Evolutionary conservation across 2,329 filamentous ascomycete genomes (phyloP).

Genomic region (Nothophoma quercina): DNA sequence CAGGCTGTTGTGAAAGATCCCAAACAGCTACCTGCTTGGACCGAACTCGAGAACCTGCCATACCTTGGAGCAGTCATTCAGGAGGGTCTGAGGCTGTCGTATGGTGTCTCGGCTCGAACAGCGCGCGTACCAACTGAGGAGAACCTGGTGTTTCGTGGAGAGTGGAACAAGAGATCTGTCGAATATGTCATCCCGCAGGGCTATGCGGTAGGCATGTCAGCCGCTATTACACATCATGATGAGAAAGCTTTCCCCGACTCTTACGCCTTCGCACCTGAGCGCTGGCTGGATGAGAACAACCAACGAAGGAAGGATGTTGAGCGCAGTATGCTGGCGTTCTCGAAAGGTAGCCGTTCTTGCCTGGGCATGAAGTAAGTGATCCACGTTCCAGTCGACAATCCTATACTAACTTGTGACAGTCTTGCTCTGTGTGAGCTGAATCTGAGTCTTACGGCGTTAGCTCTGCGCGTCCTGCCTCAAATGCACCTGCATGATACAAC

Average conservation of each 20-base stretch:
- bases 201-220: constrained; percentile 37
- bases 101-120: constrained; percentile 37
- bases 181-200: constrained; percentile 32
- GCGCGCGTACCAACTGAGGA: constrained; percentile 35
- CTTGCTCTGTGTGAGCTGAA: constrained; percentile 35
- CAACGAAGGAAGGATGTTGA: constrained; percentile 35
- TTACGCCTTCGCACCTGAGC: constrained; percentile 36
- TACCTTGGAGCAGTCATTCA: constrained; percentile 44
- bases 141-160: constrained; percentile 32
- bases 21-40: constrained; percentile 25
- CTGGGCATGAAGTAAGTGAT: constrained; percentile 45
- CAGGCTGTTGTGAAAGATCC: constrained; percentile 25
- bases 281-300: constrained; percentile 40
- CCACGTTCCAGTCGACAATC: background rate
- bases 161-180: constrained; percentile 33
- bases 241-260: constrained; percentile 36
- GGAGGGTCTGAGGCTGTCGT: constrained; percentile 41
- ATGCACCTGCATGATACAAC: constrained; percentile 34
- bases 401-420: constrained; percentile 18
- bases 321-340: constrained; percentile 39
- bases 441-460: constrained; percentile 29
- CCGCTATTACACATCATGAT: constrained; percentile 35
- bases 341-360: constrained; percentile 42
- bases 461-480: constrained; percentile 32
- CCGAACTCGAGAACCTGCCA: constrained; percentile 35